Evolutionary conservation across 129 eudicot species (phyloP), one percentile per base, ranked within the genome.

Genomic region (Helichrysum umbraculigerum): DNA sequence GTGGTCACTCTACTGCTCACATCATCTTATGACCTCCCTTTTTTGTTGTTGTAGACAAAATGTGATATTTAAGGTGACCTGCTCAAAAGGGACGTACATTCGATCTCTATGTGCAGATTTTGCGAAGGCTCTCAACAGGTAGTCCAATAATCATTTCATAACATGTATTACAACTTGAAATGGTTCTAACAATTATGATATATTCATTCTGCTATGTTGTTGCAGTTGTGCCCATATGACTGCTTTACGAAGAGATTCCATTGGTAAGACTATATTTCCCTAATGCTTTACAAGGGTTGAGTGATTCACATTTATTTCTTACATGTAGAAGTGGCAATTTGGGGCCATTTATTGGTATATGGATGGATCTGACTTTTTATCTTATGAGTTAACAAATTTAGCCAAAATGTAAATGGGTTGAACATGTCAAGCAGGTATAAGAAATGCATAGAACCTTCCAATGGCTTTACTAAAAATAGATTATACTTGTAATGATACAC

Each of bases 221-320:
- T 79, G 92, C 93, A 94, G 98, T 78, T 94, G 98, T 79, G 97
- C 96, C 77, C 96, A 94, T 81, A 81, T 94, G 82, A 91, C 93
- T 52, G 96, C 91, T 51, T 57, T 94, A 73, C 96, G 96, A 7
- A 84, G 98, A 79, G 98, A 94, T 77, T 94, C 97, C 77, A 94
- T 94, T 17, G 98, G 98, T 94, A 84, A 84, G 83, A 35, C 70
- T n/a, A 20, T 65, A 21, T 9, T 32, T 19, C 39, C n/a, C 32
- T 65, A 62, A 34, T 29, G 60, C 37, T 66, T 64, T 66, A 34
- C 3, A 9, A 35, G 32, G 17, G 57, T 37, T 3, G 10, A 62
- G 66, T 16, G 42, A 67, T 50, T 64, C 8, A 15, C 8, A 15
- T 42, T n/a, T 20, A 61, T 52, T 73, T 37, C 4, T 77, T 11